Evolutionary conservation across 495 filamentous ascomycete species (phyloP).

Genomic region (Penicillium pulvis): DNA sequence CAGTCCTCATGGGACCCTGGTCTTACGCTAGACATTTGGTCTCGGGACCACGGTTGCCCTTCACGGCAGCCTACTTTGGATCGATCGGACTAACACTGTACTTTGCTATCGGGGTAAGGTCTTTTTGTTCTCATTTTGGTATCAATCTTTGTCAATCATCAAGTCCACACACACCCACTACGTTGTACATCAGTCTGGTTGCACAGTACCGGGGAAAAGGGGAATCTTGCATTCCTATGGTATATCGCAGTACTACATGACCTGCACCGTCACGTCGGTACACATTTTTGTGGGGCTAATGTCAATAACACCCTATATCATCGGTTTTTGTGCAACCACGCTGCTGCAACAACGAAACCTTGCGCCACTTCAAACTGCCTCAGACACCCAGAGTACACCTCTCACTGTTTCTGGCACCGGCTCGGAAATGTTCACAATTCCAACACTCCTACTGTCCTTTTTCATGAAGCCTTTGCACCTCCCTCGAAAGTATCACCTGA

Average conservation of each 20-base stretch:
- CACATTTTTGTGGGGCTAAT: constrained; percentile 3
- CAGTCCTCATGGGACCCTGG: constrained; percentile 87
- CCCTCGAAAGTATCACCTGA: background rate
- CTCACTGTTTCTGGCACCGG: constrained; percentile 18
- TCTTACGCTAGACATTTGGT: constrained; percentile 81
- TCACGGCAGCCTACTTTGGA: constrained; percentile 96
- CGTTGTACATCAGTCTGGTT: constrained; percentile 17
- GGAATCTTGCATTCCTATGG: constrained; percentile 26
- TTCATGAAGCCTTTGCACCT: constrained; percentile 9
- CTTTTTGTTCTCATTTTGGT: constrained; percentile 7
- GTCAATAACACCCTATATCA: constrained; percentile 20
- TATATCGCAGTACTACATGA: constrained; percentile 27
- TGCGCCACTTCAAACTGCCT: constrained; percentile 4
- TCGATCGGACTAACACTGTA: constrained; percentile 88
- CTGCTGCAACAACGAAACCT: constrained; percentile 6
- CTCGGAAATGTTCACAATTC: background rate
- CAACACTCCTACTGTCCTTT: background rate
- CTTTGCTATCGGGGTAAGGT: constrained; percentile 90
- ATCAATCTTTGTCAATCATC: constrained; percentile 22
- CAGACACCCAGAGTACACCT: constrained; percentile 5
- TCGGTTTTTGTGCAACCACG: constrained; percentile 9
- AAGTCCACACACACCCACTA: constrained; percentile 6
- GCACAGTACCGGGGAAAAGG: constrained; percentile 20
- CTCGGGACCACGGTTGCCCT: constrained; percentile 83
- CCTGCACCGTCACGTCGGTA: constrained; percentile 10